Conservation (phyloP, 371 early-diverging fungal genomes). For the Mortierella sp. region DNA sequence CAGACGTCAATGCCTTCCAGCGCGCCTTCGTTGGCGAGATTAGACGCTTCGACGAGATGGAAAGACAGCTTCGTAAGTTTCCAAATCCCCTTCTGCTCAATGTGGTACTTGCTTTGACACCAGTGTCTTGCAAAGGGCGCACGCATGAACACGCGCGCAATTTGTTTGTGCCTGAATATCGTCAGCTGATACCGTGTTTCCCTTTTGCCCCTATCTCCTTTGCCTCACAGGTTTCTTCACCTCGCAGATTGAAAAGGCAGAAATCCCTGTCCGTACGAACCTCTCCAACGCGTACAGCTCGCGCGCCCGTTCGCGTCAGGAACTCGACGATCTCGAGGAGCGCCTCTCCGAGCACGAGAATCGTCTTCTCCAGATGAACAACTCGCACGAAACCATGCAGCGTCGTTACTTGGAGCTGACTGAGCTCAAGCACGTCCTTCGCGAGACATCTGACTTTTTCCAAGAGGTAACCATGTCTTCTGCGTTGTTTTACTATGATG, state of each 20-base stretch:
- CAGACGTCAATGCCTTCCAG: conserved; percentile 96
- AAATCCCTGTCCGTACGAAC: conserved; percentile 75
- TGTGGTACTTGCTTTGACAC: not conserved
- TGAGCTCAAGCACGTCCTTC: conserved; percentile 91
- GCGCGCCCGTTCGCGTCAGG: conserved; percentile 88
- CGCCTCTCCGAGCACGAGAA: conserved; percentile 84
- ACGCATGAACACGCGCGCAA: not conserved
- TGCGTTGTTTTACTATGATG: not conserved
- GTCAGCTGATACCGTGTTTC: conserved; percentile 1
- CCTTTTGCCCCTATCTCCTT: not conserved
- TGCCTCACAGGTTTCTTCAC: conserved; percentile 80
- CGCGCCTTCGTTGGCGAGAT: conserved; percentile 96
- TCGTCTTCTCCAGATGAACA: conserved; percentile 90
- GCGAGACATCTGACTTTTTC: conserved; percentile 90
- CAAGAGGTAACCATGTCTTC: conserved; percentile 66
- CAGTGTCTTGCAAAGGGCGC: not conserved
- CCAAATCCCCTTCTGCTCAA: not conserved
- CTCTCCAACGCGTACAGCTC: conserved; percentile 67
- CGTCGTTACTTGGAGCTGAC: conserved; percentile 89
- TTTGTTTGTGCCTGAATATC: conserved; percentile 11
- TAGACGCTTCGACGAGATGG: conserved; percentile 93
- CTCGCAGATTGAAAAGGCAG: conserved; percentile 84
- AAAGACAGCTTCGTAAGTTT: conserved; percentile 89
- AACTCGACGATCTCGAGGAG: conserved; percentile 95
- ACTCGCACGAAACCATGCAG: conserved; percentile 87